A percentile compares a stretch with the other conserved stretches of the same genome.
These are phyloP conservation scores for Phyllosticta paracitricarpa DNA, from an alignment of 2,329 filamentous ascomycete species.

Conservation along the genomic window DNA sequence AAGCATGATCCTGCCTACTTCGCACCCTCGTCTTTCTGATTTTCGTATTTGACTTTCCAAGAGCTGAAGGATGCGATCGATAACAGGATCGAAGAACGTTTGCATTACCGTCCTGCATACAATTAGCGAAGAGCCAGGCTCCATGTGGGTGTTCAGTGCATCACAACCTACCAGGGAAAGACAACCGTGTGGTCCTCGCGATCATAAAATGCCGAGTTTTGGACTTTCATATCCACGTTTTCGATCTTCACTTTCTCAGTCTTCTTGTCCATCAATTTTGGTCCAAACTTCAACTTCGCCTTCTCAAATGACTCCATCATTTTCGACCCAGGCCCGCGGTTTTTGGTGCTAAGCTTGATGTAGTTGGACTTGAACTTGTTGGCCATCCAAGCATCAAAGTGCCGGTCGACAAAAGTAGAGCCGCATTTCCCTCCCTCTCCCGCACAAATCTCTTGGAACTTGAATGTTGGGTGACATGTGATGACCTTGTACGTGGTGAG, in stretches of 20 bases:
- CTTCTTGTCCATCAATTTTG: background rate
- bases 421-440: constrained; percentile 70
- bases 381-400: constrained; percentile 21
- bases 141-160: constrained; percentile 50
- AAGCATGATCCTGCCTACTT: constrained; percentile 55
- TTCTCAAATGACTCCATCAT: constrained; percentile 28
- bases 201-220: constrained; percentile 58
- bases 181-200: constrained; percentile 62
- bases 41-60: constrained; percentile 35
- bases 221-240: background rate
- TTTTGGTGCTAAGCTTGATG: constrained; percentile 14
- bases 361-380: constrained; percentile 21
- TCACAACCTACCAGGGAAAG: constrained; percentile 1
- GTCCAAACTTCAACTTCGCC: constrained; percentile 21
- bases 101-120: constrained; percentile 58
- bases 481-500: constrained; percentile 69
- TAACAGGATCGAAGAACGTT: constrained; percentile 64
- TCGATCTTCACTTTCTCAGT: background rate
- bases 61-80: constrained; percentile 43
- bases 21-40: constrained; percentile 29
- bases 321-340: constrained; percentile 20
- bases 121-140: too few species aligned
- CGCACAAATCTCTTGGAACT: constrained; percentile 65
- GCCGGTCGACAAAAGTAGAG: constrained; percentile 54
- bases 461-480: constrained; percentile 48